Evolutionary conservation across 2,329 filamentous ascomycete genomes (phyloP), one percentile per base, ranked within the genome.

Genomic region (Leptographium wingfieldii): DNA sequence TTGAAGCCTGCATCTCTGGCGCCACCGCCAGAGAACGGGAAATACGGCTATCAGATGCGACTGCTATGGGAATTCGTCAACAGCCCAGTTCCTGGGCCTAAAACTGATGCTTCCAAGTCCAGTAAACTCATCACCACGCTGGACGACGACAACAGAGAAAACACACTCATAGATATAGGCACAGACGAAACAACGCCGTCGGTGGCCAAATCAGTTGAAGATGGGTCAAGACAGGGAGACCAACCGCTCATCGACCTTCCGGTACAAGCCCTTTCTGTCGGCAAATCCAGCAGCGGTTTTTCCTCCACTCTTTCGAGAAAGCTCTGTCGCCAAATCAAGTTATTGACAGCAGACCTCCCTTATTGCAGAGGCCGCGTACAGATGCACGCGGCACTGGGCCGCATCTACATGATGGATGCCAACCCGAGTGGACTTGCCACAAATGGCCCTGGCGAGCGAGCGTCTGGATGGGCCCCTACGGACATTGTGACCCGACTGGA

Each of bases 371-470:
- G 68, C 31, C 66, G 60, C n/a, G 48, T 70, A 14, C 58, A 59
- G 6, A 52, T 71, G 43, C 61, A 65, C 27, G 68, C 65, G 0
- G 68, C 70, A 11, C 58, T 72, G 11, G 70, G 70, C 3, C 67
- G 69, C 6, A 63, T 67, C 35, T 67, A 68, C 43, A 48, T 71
- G 3, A 61, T 62, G 27, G 59, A 62, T 3, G 59, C 66, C 16
- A 63, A 60, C 7, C 48, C 57, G 1, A 64, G 40, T 7, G 66
- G 64, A 1, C 61, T 69, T 0, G 67, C 69, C 1, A 65, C 59
- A 33, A 71, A 71, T 48, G 22, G 46, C 3, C 58, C 51, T 1
- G 60, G 62, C 1, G 57, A 66, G 25, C 48, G 56, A 1, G 64
- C 66, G 38, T 56, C 62, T 11, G 68, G 68, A 38, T 71, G 69